Percentiles rank a stretch among this genome's conserved stretches.
These are phyloP conservation scores for Escovopsis weberi DNA, from an alignment of 2,329 filamentous ascomycete genomes.

Conservation along the genomic window DNA sequence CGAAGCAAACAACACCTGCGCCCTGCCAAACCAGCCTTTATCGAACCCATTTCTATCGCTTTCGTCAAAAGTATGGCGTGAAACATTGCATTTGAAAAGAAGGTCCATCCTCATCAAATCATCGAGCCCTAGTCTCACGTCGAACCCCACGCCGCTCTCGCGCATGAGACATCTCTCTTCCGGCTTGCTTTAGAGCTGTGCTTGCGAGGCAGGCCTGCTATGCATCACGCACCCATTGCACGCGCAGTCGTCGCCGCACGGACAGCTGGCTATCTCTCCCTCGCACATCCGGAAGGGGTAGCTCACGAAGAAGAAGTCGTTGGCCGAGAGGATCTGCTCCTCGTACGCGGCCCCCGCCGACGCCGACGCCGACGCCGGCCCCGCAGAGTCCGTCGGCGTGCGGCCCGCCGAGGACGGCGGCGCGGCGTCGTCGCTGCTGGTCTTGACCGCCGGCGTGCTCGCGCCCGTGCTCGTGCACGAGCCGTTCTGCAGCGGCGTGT, in stretches of 20 bases:
- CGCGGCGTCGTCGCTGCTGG: constrained; percentile 13
- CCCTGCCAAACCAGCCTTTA: too few species aligned
- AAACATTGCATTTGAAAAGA: too few species aligned
- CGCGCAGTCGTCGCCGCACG: constrained; percentile 44
- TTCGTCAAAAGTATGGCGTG: too few species aligned
- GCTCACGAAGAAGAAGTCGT: constrained; percentile 45
- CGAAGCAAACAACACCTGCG: too few species aligned
- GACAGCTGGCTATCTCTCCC: constrained; percentile 35
- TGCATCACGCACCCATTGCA: constrained; percentile 45
- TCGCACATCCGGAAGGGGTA: constrained; percentile 36
- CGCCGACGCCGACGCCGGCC: constrained; percentile 17
- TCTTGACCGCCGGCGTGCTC: constrained; percentile 3
- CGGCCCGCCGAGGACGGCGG: constrained; percentile 25
- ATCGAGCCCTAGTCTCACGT: too few species aligned
- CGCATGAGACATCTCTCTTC: too few species aligned
- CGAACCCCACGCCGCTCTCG: too few species aligned
- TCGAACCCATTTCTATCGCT: too few species aligned
- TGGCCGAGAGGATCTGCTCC: constrained; percentile 35
- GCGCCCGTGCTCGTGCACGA: constrained; percentile 4
- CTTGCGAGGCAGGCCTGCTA: too few species aligned
- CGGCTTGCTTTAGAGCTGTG: too few species aligned
- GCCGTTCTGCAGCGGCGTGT: constrained; percentile 1
- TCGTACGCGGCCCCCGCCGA: constrained; percentile 25
- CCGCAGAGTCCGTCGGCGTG: constrained; percentile 33
- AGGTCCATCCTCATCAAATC: too few species aligned